Evolutionary conservation across 2,329 filamentous ascomycete species (phyloP).

Genomic region (Claviceps sorghi): DNA sequence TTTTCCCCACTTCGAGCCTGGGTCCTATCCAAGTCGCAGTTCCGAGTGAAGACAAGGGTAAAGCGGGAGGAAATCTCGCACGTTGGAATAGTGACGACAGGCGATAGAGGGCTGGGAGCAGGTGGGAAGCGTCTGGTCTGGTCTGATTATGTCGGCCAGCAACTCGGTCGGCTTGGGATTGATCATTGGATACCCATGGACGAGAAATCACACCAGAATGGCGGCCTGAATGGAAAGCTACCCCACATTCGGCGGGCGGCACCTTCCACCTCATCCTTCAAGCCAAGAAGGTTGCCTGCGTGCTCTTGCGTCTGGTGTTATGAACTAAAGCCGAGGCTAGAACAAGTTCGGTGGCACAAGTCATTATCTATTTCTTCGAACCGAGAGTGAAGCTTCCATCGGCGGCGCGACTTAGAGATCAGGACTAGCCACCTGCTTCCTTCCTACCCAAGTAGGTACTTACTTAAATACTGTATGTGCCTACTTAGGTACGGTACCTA

Average conservation of each 20-base stretch:
- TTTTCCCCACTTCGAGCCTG: not conserved
- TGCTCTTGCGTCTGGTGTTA: too few species aligned
- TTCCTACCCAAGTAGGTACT: too few species aligned
- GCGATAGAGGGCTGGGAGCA: not conserved
- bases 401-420: too few species aligned
- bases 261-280: not conserved
- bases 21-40: not conserved
- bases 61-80: not conserved
- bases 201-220: not conserved
- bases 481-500: too few species aligned
- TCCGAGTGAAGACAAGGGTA: not conserved
- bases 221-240: not conserved
- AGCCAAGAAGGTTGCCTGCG: too few species aligned
- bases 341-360: not conserved
- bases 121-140: not conserved
- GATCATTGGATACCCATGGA: not conserved
- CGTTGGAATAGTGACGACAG: not conserved
- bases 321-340: not conserved
- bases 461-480: too few species aligned
- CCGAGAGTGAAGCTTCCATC: too few species aligned
- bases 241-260: slow-evolving; percentile 1
- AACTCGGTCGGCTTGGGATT: not conserved
- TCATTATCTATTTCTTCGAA: too few species aligned
- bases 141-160: not conserved
- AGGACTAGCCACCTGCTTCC: too few species aligned